phyloP scores from a whole-genome alignment of 2,329 filamentous ascomycete genomes.

The Sclerotinia glacialis region DNA sequence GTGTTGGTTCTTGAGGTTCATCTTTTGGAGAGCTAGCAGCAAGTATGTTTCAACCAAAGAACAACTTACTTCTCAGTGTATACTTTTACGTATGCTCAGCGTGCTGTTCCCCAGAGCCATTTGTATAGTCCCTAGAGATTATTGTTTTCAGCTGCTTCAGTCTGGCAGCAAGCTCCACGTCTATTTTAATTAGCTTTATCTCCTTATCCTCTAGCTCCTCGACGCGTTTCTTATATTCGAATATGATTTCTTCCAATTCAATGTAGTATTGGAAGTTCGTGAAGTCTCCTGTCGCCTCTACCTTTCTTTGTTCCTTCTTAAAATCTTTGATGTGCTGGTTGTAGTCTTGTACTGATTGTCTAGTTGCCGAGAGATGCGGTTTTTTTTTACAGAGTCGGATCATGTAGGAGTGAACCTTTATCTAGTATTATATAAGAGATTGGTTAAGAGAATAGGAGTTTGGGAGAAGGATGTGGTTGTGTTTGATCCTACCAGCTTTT shows the following conservation, averaged over 20 bases:
- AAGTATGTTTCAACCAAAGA: too few species aligned
- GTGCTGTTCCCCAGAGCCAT: background rate
- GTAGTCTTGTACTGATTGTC: background rate
- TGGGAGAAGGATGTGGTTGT: too few species aligned
- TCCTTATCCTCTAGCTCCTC: background rate
- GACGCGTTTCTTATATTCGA: background rate
- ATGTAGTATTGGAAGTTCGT: background rate
- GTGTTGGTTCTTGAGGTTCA: too few species aligned
- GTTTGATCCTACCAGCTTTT: background rate
- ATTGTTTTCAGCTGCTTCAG: background rate
- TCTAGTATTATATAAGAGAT: background rate
- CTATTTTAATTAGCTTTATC: too few species aligned
- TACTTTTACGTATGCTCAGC: background rate
- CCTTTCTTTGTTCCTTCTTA: background rate
- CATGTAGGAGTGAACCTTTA: too few species aligned
- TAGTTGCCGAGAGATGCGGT: background rate
- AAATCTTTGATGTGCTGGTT: background rate
- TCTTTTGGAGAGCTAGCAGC: too few species aligned
- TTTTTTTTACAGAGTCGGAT: rapidly evolving
- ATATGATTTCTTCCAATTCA: background rate
- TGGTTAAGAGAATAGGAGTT: too few species aligned
- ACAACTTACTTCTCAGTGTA: background rate
- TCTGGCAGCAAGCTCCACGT: background rate
- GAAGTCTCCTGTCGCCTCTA: background rate
- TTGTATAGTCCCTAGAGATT: background rate